phyloP scores from a whole-genome alignment of 805 yeast genomes.

The Candida gorgasii region DNA sequence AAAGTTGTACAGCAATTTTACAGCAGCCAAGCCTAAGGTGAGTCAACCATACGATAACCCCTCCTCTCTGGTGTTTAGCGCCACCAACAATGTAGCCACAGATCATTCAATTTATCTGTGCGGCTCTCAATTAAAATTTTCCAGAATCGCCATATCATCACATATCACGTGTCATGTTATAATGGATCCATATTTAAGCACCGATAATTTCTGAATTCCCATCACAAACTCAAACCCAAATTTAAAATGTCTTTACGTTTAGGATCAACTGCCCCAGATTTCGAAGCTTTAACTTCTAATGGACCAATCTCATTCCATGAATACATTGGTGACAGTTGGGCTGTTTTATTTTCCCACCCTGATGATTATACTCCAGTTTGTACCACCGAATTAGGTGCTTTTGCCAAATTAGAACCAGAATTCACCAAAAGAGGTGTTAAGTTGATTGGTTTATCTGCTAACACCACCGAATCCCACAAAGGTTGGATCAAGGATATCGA shows the following conservation, averaged over 20 bases:
- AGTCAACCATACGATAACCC: too few relatives aligned
- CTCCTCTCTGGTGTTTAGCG: neutral
- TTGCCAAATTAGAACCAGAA: constrained; percentile 85
- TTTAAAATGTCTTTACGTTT: constrained; percentile 15
- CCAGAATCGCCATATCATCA: constrained; percentile 4
- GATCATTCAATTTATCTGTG: neutral
- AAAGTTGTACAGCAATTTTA: too few relatives aligned
- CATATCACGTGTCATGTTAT: constrained; percentile 7
- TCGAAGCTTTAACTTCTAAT: constrained; percentile 75
- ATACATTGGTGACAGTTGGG: constrained; percentile 84
- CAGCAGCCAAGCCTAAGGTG: too few relatives aligned
- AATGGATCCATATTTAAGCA: constrained; percentile 1
- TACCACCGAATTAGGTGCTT: constrained; percentile 94
- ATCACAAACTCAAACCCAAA: neutral
- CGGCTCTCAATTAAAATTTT: neutral
- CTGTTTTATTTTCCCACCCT: constrained; percentile 88
- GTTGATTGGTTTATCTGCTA: constrained; percentile 88
- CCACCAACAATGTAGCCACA: neutral
- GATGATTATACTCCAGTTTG: constrained; percentile 97
- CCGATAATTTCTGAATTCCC: neutral
- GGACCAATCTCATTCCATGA: constrained; percentile 89
- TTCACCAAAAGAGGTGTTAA: constrained; percentile 82
- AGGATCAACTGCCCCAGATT: constrained; percentile 86
- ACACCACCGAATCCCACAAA: constrained; percentile 74
- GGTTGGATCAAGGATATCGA: constrained; percentile 92